phyloP scores from a whole-genome alignment of 805 yeast genomes.

The Saturnispora silvae region DNA sequence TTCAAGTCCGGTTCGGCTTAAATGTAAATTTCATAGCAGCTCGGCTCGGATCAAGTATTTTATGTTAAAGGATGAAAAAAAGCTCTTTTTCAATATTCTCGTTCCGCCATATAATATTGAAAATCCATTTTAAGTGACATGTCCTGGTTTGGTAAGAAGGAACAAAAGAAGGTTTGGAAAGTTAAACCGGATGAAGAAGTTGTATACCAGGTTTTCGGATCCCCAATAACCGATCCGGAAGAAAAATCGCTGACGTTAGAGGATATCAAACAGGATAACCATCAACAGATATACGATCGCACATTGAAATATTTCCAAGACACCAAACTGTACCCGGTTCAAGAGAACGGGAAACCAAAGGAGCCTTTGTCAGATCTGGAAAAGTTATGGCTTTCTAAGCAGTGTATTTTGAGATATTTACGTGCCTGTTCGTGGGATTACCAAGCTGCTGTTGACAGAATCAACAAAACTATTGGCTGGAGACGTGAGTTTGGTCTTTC shows the following conservation, averaged over 20 bases:
- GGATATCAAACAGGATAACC: slow-evolving; percentile 35
- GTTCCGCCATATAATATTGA: too few species aligned
- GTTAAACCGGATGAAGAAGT: slow-evolving; percentile 17
- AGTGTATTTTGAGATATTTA: slow-evolving; percentile 79
- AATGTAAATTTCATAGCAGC: too few species aligned
- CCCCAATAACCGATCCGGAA: slow-evolving; percentile 44
- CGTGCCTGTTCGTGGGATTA: slow-evolving; percentile 88
- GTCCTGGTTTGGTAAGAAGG: slow-evolving; percentile 23
- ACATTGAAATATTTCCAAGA: slow-evolving; percentile 52
- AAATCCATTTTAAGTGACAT: too few species aligned
- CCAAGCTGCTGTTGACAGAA: slow-evolving; percentile 57
- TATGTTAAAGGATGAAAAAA: too few species aligned
- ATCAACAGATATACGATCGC: slow-evolving; percentile 44
- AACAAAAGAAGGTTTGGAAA: slow-evolving; percentile 20
- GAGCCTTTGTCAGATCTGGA: slow-evolving; percentile 41
- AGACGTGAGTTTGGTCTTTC: slow-evolving; percentile 82
- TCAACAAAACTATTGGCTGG: slow-evolving; percentile 78
- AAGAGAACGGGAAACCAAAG: slow-evolving; percentile 33
- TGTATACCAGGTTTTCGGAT: slow-evolving; percentile 37
- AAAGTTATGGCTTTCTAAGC: slow-evolving; percentile 83
- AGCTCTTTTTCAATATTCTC: too few species aligned
- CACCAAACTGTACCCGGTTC: slow-evolving; percentile 37
- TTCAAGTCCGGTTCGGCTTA: too few species aligned
- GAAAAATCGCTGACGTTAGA: slow-evolving; percentile 20
- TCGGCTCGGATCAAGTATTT: too few species aligned